These are phyloP conservation scores for Hygrophorus pudorinus DNA, from an alignment of 768 basidiomycete species.

Conservation along the genomic window DNA sequence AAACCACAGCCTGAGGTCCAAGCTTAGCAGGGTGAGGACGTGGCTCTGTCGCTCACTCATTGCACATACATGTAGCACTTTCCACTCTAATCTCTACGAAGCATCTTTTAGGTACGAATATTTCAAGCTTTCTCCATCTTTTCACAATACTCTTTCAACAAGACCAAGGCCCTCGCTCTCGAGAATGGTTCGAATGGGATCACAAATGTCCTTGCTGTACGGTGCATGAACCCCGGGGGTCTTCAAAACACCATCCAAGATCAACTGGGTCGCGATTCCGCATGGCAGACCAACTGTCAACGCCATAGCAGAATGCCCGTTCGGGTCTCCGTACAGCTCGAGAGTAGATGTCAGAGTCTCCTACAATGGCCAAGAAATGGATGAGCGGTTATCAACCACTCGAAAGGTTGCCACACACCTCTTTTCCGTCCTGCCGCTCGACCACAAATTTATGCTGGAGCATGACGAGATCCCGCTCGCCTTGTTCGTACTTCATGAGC, in stretches of 20 bases:
- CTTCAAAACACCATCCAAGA: conserved; percentile 77
- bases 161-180: conserved; percentile 72
- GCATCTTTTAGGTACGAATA: not conserved
- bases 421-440: conserved; percentile 74
- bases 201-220: conserved; percentile 79
- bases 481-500: conserved; percentile 84
- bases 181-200: conserved; percentile 53
- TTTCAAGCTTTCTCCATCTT: not conserved
- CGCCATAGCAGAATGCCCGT: conserved; percentile 87
- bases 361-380: conserved; percentile 22
- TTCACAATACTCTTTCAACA: conserved; percentile 56
- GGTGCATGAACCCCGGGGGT: conserved; percentile 78
- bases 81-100: no score
- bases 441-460: conserved; percentile 97
- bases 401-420: conserved; percentile 29
- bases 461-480: conserved; percentile 94
- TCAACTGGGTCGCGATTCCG: conserved; percentile 86
- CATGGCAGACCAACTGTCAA: conserved; percentile 86
- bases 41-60: no score
- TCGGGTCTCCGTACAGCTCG: conserved; percentile 75
- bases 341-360: conserved; percentile 87
- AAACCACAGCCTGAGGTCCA: no score
- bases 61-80: no score
- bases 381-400: no score
- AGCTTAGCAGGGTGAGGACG: no score